These are phyloP conservation scores for Claviceps lovelessii DNA, from an alignment of 2,329 filamentous ascomycete genomes.

Conservation along the genomic window DNA sequence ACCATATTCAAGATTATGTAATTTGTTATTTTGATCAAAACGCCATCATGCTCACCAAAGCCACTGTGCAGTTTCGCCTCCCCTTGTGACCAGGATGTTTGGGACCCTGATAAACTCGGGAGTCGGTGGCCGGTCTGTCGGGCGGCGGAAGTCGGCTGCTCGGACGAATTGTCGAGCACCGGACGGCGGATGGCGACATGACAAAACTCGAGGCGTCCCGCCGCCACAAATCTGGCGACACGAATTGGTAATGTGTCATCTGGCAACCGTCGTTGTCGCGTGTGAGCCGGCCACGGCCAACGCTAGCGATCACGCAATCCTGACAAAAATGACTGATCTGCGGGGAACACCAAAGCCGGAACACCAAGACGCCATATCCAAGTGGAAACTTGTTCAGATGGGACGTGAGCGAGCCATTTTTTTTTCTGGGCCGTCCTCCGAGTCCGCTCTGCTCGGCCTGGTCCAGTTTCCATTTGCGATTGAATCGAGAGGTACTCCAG, in stretches of 20 bases:
- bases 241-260: conserved; percentile 13
- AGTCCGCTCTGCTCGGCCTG: not conserved
- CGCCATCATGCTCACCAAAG: not conserved
- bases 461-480: not conserved
- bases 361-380: not conserved
- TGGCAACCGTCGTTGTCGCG: conserved; percentile 10
- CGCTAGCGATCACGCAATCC: conserved; percentile 24
- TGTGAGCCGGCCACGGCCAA: conserved; percentile 1
- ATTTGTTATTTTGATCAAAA: not conserved
- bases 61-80: not conserved
- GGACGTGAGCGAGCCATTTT: not conserved
- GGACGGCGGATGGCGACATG: conserved; percentile 7
- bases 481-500: not conserved
- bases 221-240: conserved; percentile 9
- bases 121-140: conserved; percentile 6
- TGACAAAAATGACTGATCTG: conserved; percentile 12
- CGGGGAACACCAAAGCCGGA: conserved; percentile 9
- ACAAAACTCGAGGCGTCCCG: not conserved
- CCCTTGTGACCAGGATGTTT: not conserved
- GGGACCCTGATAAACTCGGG: not conserved
- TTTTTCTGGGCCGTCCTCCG: not conserved
- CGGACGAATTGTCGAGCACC: not conserved
- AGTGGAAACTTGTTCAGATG: not conserved
- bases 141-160: conserved; percentile 7
- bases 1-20: too few relatives aligned